Evolutionary conservation across 2,329 filamentous ascomycete species (phyloP).

Genomic region (Aspergillus udagawae): DNA sequence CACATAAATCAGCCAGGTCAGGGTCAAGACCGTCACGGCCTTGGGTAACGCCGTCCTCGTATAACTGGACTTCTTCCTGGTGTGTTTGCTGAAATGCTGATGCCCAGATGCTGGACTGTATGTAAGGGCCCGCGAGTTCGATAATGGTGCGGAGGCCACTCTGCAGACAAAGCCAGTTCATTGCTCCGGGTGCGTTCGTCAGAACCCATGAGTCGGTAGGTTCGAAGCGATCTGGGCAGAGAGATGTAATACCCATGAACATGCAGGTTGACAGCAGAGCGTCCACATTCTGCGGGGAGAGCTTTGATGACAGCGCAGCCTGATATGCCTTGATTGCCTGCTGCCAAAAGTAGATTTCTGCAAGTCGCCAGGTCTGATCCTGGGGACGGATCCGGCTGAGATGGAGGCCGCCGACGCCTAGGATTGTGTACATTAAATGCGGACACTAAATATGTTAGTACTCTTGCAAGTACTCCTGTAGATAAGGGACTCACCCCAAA

Average conservation of each 20-base stretch:
- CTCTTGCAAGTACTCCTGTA: background rate
- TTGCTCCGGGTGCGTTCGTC: constrained; percentile 14
- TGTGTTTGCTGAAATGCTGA: constrained; percentile 15
- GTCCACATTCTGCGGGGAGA: constrained; percentile 21
- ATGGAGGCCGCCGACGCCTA: constrained; percentile 25
- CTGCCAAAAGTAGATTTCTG: constrained; percentile 29
- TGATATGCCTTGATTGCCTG: constrained; percentile 25
- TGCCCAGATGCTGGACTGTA: constrained; percentile 24
- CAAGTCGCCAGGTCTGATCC: constrained; percentile 12
- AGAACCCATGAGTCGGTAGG: constrained; percentile 28
- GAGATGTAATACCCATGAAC: constrained; percentile 24
- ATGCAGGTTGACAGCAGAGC: constrained; percentile 29
- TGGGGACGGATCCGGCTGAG: constrained; percentile 21
- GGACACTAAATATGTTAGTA: constrained; percentile 13
- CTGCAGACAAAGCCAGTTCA: constrained; percentile 31
- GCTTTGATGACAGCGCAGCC: constrained; percentile 14
- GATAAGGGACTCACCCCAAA: constrained; percentile 6
- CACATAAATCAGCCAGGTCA: constrained; percentile 26
- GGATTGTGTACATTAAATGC: constrained; percentile 29
- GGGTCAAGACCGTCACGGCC: constrained; percentile 24
- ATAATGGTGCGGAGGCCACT: constrained; percentile 25
- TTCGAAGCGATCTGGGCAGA: constrained; percentile 21
- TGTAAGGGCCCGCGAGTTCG: constrained; percentile 6
- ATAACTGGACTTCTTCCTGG: constrained; percentile 14
- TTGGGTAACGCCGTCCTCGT: constrained; percentile 6